Evolutionary conservation across 2,329 filamentous ascomycete genomes (phyloP), one percentile per base, ranked within the genome.

Genomic region (Colletotrichum chrysophilum): DNA sequence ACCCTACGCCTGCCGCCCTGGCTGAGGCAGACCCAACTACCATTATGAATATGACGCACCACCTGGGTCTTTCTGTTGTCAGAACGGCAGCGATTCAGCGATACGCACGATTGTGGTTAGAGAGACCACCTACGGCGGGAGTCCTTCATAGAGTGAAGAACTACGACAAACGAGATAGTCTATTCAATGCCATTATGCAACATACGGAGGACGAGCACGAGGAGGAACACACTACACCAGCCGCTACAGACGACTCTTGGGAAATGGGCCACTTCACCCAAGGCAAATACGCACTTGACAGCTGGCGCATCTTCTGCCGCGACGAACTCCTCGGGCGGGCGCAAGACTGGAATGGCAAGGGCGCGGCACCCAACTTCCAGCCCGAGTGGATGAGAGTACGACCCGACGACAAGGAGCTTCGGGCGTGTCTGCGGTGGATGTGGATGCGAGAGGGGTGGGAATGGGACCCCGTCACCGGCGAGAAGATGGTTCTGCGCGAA

Each of bases 221-320:
- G 18, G 58, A 24, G 9, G 72, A 52, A 8, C 24, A 66, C 2
- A 61, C 43, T 8, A 69, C 28, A 52, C 73, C 77, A 66, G 76
- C 70, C 28, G 70, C 71, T 30, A 76, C 77, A 55, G 66, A 68
- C n/a, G 86, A 88, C 13, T 90, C 91, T 0, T 97, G 95, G 93
- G 96, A 98, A 81, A 94, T 98, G 75, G 95, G 94, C 0, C 95
- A 98, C 83, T 86, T 98, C 73, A 96, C 95, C 0, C 93, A 95
- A 70, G 95, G 96, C 18, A 89, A 92, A 2, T 98, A 98, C 83
- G 94, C 95, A 0, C 87, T 96, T 65, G 96, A 98, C 83, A 96
- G 94, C 81, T 98, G 95, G 94, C 92, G 96, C 4, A 98, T 98
- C 77, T 98, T 98, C 84, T 98, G 95, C 82, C 91, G 96, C 3